Percentiles rank a stretch among this genome's conserved stretches.
Evolutionary conservation across 805 yeast genomes (phyloP).

Genomic region (Naumovozyma dairenensis): DNA sequence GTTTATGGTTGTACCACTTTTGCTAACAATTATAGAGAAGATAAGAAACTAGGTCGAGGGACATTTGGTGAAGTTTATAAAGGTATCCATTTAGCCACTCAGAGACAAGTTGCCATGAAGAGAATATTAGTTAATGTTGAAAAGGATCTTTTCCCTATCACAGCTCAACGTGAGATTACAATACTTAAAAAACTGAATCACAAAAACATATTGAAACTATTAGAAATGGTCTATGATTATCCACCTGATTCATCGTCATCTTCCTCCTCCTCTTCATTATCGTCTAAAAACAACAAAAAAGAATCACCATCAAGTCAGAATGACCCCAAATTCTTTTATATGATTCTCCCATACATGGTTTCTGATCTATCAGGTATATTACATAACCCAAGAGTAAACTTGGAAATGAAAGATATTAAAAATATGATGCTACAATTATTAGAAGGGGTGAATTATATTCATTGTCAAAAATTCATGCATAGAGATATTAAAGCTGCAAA

Average conservation of each 20-base stretch:
- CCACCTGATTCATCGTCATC: constrained; percentile 20
- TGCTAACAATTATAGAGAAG: constrained; percentile 23
- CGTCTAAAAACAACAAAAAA: background rate
- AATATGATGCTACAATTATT: constrained; percentile 73
- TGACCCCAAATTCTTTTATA: constrained; percentile 55
- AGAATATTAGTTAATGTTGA: constrained; percentile 51
- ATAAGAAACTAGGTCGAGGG: constrained; percentile 66
- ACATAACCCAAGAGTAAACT: constrained; percentile 59
- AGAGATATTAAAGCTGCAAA: constrained; percentile 97
- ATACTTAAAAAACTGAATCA: constrained; percentile 65
- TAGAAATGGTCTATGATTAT: constrained; percentile 65
- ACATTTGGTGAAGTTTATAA: constrained; percentile 84
- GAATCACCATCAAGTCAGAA: constrained; percentile 3
- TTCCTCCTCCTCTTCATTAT: constrained; percentile 2
- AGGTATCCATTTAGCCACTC: constrained; percentile 44
- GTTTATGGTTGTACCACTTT: constrained; percentile 28
- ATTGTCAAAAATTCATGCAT: constrained; percentile 47
- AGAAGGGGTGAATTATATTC: constrained; percentile 74
- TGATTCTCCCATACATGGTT: constrained; percentile 88
- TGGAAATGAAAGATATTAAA: constrained; percentile 64
- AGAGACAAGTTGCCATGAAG: constrained; percentile 74
- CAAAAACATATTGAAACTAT: constrained; percentile 60
- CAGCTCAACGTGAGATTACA: constrained; percentile 86
- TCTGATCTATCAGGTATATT: constrained; percentile 84
- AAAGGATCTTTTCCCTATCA: constrained; percentile 69